Evolutionary conservation across 1,139 yeast genomes (phyloP).

Genomic region (Yamadazyma taylorii): DNA sequence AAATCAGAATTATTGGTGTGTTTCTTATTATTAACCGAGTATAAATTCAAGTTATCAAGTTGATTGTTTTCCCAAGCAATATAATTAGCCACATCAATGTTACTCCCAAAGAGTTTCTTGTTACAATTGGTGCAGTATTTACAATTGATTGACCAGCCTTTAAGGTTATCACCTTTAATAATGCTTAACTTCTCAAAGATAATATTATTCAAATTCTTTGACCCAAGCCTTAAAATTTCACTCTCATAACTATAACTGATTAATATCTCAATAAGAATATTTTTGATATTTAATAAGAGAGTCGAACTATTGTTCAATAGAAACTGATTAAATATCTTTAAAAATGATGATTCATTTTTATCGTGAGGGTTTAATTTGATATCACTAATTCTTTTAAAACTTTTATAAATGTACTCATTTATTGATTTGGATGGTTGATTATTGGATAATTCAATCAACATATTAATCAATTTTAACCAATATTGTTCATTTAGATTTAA

Average conservation of each 20-base stretch:
- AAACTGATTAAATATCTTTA: constrained; percentile 51
- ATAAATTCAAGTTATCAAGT: constrained; percentile 11
- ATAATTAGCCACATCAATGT: constrained; percentile 41
- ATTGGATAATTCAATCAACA: constrained; percentile 23
- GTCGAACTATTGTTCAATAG: constrained; percentile 39
- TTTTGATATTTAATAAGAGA: constrained; percentile 57
- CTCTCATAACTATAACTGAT: constrained; percentile 65
- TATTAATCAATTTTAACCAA: constrained; percentile 40
- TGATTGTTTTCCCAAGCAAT: constrained; percentile 51
- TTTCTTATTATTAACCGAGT: background rate
- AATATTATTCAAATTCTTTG: constrained; percentile 54
- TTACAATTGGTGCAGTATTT: constrained; percentile 73
- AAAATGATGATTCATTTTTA: constrained; percentile 39
- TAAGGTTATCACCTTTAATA: constrained; percentile 37
- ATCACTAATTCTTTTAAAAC: constrained; percentile 52
- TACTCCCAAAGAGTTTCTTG: constrained; percentile 57
- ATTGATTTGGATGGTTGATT: constrained; percentile 19
- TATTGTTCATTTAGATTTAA: constrained; percentile 31
- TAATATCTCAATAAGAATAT: constrained; percentile 61
- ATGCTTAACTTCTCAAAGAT: constrained; percentile 45
- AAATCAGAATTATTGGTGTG: constrained; percentile 7
- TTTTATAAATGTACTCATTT: constrained; percentile 49
- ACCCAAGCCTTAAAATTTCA: constrained; percentile 53
- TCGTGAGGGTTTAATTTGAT: constrained; percentile 31
- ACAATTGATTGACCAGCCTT: constrained; percentile 62